Base-by-base conservation (phyloP, 2,329 filamentous ascomycete species). In the Xylaria multiplex region DNA sequence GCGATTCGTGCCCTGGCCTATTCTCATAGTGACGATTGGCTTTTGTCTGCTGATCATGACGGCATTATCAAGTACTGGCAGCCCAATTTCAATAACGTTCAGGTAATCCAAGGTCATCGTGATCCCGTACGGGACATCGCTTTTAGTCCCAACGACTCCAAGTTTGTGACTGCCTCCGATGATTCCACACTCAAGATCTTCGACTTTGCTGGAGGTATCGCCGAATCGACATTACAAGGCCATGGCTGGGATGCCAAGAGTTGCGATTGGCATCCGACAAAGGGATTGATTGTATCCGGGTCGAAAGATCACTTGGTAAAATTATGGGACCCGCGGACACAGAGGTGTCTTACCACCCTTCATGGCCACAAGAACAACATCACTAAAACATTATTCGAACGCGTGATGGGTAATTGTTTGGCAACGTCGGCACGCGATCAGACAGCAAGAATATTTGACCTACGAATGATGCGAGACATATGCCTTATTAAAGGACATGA, bases 41-140 rank as follows among this genome's bases (percentile, higher is more conserved):
- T 99, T 13, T 88, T 99, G 60, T 98, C 96, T 7, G 94, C 93
- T 59, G 96, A 98, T 77, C 94, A 98, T 78, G 93, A 96, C 72
- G 96, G 96, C 63, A 87, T 96, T 69, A 91, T 99, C 80, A 98
- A 98, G 81, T 99, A 99, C 81, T 98, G 95, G 93, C 93, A 97
- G 79, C 93, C 95, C 37, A 99, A 98, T 78, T 97, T 99, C 82
- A 98, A 99, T 84, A 97, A 98, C 75, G 93, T 98, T 66, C 93
- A 98, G 79, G 94, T 93, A 59, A 93, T 99, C 60, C 90, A 94
- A 76, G 96, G 93, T 6, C 96, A 98, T 77, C 88, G 88, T 55
- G 93, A 97, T 76, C 91, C 95, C 5, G 92, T 99, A 67, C 86
- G 96, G 73, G 96, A 97, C 74, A 83, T 99, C 45, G 91, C 95